phyloP scores from a whole-genome alignment of 2,329 filamentous ascomycete species.

The Epichloe sp. region DNA sequence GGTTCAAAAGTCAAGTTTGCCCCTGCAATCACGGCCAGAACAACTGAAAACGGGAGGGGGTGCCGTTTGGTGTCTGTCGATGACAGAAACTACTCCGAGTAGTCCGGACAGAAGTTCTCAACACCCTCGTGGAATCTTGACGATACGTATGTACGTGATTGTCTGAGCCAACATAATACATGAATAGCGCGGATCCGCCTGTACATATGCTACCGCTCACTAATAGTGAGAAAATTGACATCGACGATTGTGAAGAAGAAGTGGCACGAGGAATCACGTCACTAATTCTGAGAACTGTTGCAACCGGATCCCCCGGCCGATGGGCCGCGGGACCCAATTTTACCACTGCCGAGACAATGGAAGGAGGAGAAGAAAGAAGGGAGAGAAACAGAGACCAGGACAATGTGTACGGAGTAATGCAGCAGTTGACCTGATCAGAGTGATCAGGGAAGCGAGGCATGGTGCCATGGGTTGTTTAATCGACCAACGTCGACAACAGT shows the following conservation, averaged over 20 bases:
- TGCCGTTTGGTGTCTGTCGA: not conserved
- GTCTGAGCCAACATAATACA: not conserved
- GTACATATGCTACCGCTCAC: not conserved
- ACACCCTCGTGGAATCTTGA: not conserved
- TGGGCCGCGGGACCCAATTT: not conserved
- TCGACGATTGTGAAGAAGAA: not conserved
- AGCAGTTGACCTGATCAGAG: too few relatives aligned
- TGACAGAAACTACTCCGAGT: not conserved
- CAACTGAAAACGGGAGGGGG: not conserved
- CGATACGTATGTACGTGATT: not conserved
- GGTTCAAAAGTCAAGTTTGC: slow-evolving; percentile 2
- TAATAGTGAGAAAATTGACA: too few relatives aligned
- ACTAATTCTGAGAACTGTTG: not conserved
- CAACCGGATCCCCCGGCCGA: not conserved
- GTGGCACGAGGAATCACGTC: not conserved
- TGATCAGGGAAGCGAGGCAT: too few relatives aligned
- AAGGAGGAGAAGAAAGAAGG: too few relatives aligned
- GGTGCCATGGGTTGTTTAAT: too few relatives aligned
- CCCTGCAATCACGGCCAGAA: not conserved
- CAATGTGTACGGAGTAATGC: too few relatives aligned
- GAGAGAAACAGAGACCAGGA: too few relatives aligned
- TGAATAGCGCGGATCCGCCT: not conserved
- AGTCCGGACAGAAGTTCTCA: not conserved
- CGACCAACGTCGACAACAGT: not conserved
- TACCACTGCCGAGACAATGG: not conserved